Base-by-base conservation (phyloP, 2,329 filamentous ascomycete species). In the Cryphonectria japonica region DNA sequence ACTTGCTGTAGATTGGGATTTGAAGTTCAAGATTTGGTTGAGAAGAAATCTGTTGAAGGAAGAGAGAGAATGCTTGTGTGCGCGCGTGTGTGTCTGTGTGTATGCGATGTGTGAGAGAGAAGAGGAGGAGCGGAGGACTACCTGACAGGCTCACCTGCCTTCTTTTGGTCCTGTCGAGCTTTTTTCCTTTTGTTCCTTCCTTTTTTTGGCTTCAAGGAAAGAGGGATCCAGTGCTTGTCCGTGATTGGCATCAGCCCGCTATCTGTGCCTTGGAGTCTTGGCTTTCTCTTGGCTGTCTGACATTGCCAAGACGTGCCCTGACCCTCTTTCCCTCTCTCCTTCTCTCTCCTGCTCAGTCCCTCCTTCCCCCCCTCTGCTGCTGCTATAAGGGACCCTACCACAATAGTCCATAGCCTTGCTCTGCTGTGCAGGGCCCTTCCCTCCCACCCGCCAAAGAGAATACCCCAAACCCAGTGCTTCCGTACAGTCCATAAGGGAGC, bases 281-380 rank as follows among this genome's bases (percentile, higher is more conserved):
- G 66, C 66, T 68, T 61, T 68, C 66, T 67, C 66, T 68, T 61
- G 66, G 54, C 54, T 68, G 66, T 60, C 66, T 59, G 54, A 41
- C 65, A 22, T 2, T 59, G 65, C 65, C 65, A 67, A 67, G 65
- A 43, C 52, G 26, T 67, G 50, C 22, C 22, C 46, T 41, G 50
- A 14, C 34, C 34, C 26, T 66, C 29, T 41, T 11, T 37, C 13
- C 39, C 19, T 50, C 19, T 50, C 22, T 50, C 32, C 22, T 19
- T 34, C 59, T 32, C 16, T 37, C 34, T 37, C 34, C 9, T 8
- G 5, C 34, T 39, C 37, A 6, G 61, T 41, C 34, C 11, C 37
- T 39, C 39, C 39, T 26, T n/a, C 59, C 34, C 37, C 16, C 43
- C 22, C 43, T 46, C 34, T 34, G 34, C 34, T 34, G 34, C 34